These are phyloP conservation scores for Firmiana major DNA, from an alignment of 345 rosid genomes.

Conservation along the genomic window DNA sequence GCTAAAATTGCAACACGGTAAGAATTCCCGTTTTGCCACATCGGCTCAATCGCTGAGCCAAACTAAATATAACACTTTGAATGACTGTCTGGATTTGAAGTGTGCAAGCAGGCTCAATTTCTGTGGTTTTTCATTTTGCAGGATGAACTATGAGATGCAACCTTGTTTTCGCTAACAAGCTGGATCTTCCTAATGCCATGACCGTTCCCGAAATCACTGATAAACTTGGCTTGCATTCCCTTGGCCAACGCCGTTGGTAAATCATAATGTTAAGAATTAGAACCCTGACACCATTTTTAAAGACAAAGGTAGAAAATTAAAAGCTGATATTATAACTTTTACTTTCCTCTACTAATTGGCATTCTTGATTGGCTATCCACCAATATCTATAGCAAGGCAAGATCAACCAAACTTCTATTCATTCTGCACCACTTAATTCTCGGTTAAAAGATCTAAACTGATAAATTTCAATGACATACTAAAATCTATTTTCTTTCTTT, in stretches of 20 bases:
- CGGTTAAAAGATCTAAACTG: neutral
- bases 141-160: constrained; percentile 49
- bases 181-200: constrained; percentile 67
- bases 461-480: neutral
- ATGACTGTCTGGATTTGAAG: neutral
- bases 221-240: constrained; percentile 57
- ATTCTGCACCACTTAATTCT: neutral
- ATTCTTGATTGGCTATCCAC: constrained; percentile 63
- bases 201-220: constrained; percentile 55
- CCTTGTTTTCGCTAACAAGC: no score
- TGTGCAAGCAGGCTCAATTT: neutral
- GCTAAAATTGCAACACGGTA: no score
- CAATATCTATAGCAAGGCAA: constrained; percentile 50
- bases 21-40: no score
- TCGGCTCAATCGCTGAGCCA: no score
- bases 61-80: no score
- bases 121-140: constrained; percentile 4
- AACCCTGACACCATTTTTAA: neutral
- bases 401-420: neutral
- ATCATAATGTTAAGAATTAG: neutral
- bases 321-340: neutral
- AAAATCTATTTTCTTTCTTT: neutral
- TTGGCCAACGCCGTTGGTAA: constrained; percentile 55
- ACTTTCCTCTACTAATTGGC: neutral
- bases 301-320: neutral